Evolutionary conservation across 2,329 filamentous ascomycete species (phyloP).

Genomic region (Xylariomycetidae sp.): DNA sequence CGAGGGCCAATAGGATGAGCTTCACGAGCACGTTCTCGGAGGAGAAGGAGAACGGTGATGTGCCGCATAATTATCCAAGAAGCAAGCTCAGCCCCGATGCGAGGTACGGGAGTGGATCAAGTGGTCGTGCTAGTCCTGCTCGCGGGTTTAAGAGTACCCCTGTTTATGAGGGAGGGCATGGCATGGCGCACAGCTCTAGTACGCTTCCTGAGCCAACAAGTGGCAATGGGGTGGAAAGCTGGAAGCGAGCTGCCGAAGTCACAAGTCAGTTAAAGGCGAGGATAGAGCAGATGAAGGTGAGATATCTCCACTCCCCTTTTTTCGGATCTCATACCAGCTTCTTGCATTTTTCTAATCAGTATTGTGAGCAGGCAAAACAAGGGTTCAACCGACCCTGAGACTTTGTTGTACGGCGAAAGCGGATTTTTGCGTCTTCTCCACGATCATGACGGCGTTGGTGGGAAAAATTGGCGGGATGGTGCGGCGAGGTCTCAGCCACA

Average conservation of each 20-base stretch:
- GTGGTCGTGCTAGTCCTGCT: conserved; percentile 56
- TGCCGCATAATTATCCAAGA: conserved; percentile 35
- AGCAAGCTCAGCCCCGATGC: conserved; percentile 52
- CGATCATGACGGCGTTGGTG: no score
- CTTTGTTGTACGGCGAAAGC: no score
- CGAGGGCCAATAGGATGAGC: conserved; percentile 50
- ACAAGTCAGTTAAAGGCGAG: conserved; percentile 95
- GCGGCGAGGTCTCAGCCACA: no score
- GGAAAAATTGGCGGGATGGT: no score
- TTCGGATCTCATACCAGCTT: no score
- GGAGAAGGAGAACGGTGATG: conserved; percentile 70
- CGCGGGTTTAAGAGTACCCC: conserved; percentile 44
- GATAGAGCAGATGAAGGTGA: conserved; percentile 96
- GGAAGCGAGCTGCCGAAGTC: conserved; percentile 95
- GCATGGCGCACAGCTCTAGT: conserved; percentile 11
- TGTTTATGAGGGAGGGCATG: conserved; percentile 21
- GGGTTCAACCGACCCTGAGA: conserved; percentile 43
- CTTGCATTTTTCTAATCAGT: conserved; percentile 1
- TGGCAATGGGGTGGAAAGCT: conserved; percentile 73
- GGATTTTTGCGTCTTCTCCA: no score
- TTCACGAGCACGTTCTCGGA: conserved; percentile 64
- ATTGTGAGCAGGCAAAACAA: conserved; percentile 41
- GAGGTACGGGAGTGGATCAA: conserved; percentile 49
- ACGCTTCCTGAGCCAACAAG: conserved; percentile 11
- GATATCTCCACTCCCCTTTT: conserved; percentile 9